Evolutionary conservation across 345 rosid species (phyloP).

Genomic region (Mallotus nudiflorus): DNA sequence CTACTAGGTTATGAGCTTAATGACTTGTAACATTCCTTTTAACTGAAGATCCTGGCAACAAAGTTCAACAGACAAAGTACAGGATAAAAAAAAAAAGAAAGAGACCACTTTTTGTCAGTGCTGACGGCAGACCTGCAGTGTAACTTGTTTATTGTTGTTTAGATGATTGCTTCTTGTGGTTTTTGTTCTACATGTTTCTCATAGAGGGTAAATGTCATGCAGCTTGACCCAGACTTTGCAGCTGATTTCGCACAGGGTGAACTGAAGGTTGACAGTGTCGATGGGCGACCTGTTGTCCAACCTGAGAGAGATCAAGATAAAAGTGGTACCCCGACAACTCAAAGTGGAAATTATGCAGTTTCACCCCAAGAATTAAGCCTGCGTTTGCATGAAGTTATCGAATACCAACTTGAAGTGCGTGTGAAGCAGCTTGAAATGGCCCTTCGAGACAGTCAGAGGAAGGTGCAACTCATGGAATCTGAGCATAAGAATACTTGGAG

Average conservation of each 20-base stretch:
- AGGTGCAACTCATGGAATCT: conserved; percentile 55
- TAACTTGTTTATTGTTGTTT: background rate
- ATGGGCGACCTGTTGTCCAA: conserved; percentile 29
- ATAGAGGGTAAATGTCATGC: conserved; percentile 22
- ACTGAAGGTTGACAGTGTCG: conserved; percentile 39
- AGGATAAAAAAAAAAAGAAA: background rate
- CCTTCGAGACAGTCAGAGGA: conserved; percentile 68
- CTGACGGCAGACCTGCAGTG: background rate
- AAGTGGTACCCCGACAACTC: conserved; percentile 51
- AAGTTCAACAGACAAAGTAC: too few relatives aligned
- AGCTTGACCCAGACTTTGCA: conserved; percentile 63
- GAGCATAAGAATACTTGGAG: conserved; percentile 36
- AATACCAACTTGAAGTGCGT: conserved; percentile 60
- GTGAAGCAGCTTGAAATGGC: conserved; percentile 72
- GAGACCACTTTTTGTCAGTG: background rate
- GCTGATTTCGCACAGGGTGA: conserved; percentile 69
- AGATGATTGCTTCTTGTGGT: background rate
- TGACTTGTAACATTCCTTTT: background rate
- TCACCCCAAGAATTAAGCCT: conserved; percentile 76
- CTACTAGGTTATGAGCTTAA: too few relatives aligned
- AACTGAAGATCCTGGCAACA: too few relatives aligned
- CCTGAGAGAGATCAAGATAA: conserved; percentile 50
- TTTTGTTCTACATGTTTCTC: conserved; percentile 13
- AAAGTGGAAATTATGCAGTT: conserved; percentile 58
- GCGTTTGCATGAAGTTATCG: conserved; percentile 69